Base-by-base conservation (phyloP, 306 rosid species). In the Pterocarpus santalinus region DNA sequence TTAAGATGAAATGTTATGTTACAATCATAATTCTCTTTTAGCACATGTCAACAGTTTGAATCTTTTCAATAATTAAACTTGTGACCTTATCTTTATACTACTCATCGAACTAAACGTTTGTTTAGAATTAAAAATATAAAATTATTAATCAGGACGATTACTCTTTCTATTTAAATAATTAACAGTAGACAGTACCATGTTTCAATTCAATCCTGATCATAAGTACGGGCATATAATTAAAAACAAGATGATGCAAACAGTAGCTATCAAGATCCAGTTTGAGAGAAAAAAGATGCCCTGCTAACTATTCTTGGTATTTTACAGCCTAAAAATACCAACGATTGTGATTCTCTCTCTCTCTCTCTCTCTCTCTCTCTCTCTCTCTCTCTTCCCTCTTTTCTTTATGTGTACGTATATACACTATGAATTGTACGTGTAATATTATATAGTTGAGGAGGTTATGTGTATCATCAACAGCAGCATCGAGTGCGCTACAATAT, bases 251-350 rank as follows among this genome's bases (percentile, higher is more conserved):
- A 1, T n/a, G 57, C 57, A 6, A 47, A 47, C 53, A 47, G 22
- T 55, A 7, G 9, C 61, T n/a, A 55, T 55, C 3, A 55, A 55
- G 61, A 1, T 5, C 30, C 9, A n/a, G 28, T 5, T 55, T 16
- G 61, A 52, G 75, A 53, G 46, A 33, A 44, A 63, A 62, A 65
- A 84, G 88, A 88, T 84, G 86, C 83, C 83, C 75, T 75, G 52
- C 80, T 81, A 82, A 85, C 81, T 77, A 68, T 83, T 62, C 55
- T 60, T 81, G 67, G 81, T 73, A 82, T 83, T 85, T 83, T 84
- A 81, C 84, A 75, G 56, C 85, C 82, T 43, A 73, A 69, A 81
- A 69, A 81, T 76, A 75, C 82, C 69, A 60, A 60, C 52, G 10
- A 60, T 65, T 68, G 76, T 81, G 76, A 46, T 51, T 58, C 28